These are phyloP conservation scores for Phytophthora nicotianae DNA, from an alignment of 352 stramenopile species.

Conservation along the genomic window DNA sequence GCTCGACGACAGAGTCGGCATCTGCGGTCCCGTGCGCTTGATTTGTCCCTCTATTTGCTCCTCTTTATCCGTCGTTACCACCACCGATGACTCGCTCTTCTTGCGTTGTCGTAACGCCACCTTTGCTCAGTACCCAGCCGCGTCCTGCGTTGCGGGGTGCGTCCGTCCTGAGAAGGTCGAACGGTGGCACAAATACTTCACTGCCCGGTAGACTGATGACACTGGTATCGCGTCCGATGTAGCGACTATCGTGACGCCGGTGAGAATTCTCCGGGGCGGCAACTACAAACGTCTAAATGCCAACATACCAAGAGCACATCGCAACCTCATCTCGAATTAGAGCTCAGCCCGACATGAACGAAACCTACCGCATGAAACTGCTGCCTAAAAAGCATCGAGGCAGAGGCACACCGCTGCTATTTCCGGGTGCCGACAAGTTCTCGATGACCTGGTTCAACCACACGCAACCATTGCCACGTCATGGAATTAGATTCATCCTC, in stretches of 20 bases:
- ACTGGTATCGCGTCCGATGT: constrained; percentile 1
- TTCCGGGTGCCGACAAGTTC: constrained; percentile 15
- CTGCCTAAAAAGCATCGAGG: constrained; percentile 17
- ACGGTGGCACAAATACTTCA: constrained; percentile 1
- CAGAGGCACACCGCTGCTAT: constrained; percentile 19
- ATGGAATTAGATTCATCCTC: constrained; percentile 9
- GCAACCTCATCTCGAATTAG: constrained; percentile 42
- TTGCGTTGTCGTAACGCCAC: constrained; percentile 52
- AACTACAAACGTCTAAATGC: constrained; percentile 33
- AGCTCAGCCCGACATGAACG: constrained; percentile 20
- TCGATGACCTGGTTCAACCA: constrained; percentile 27
- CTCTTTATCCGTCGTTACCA: constrained; percentile 33
- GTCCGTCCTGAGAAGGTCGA: constrained; percentile 8
- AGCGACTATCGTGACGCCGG: constrained; percentile 14
- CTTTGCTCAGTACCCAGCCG: constrained; percentile 27
- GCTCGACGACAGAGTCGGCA: constrained; percentile 38
- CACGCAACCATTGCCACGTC: neutral
- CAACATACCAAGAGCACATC: constrained; percentile 27
- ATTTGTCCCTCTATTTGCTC: constrained; percentile 32
- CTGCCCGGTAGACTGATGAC: neutral
- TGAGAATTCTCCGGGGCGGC: constrained; percentile 19
- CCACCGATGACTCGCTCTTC: constrained; percentile 42
- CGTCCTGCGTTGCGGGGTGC: constrained; percentile 10
- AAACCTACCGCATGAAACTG: constrained; percentile 41
- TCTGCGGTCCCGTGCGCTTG: constrained; percentile 32